Percentiles rank a stretch among this genome's conserved stretches.
Conservation (phyloP, 257 asterid genomes). For the Solanum paucissectum region DNA sequence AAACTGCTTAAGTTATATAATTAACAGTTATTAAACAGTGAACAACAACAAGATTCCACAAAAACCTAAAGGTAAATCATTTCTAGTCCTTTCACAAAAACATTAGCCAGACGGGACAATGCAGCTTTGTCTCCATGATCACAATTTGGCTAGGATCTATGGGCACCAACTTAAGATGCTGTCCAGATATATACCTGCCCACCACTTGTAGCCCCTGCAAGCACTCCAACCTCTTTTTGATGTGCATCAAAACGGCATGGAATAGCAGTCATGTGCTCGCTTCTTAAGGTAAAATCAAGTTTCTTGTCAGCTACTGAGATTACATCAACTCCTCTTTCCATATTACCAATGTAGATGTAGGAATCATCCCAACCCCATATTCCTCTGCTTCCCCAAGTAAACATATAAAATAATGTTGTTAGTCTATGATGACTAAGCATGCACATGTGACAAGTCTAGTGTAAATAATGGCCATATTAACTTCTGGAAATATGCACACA, state of each 20-base stretch:
- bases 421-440: not conserved
- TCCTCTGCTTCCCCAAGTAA: conserved; percentile 39
- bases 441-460: not conserved
- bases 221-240: conserved; percentile 50
- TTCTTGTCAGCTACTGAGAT: conserved; percentile 30
- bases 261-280: conserved; percentile 55
- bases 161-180: not conserved
- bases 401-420: not conserved
- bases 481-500: not conserved
- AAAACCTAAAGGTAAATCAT: not conserved
- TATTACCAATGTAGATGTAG: conserved; percentile 60
- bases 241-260: conserved; percentile 63
- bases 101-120: not conserved
- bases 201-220: conserved; percentile 71
- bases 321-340: conserved; percentile 64
- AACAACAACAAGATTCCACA: not conserved
- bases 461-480: not conserved
- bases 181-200: conserved; percentile 81
- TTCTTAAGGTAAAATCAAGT: conserved; percentile 40
- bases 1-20: not conserved
- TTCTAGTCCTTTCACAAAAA: not conserved
- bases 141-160: not conserved
- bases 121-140: not conserved
- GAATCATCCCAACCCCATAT: conserved; percentile 99
- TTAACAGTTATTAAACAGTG: not conserved